Evolutionary conservation across 1,284 basidiomycete species (phyloP), one percentile per base, ranked within the genome.

Genomic region (Papiliotrema flavescens): DNA sequence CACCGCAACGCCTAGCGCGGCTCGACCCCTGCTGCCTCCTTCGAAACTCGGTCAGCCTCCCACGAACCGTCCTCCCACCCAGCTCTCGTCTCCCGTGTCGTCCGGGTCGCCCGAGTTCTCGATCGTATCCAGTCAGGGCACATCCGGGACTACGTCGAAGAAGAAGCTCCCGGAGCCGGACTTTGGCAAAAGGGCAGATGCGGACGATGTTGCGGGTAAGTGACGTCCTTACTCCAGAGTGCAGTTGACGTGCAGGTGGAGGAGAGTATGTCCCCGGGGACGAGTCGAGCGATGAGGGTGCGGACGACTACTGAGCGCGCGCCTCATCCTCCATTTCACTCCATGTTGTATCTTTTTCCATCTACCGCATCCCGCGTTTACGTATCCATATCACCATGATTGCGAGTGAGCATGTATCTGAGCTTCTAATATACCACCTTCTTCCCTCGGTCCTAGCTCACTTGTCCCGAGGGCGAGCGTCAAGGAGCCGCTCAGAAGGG

Each of bases 1-100:
- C 26, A 13, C 42, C 51, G 51, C 56, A 3, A 61, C 65, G 15
- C 56, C 63, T 28, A 63, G 54, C 17, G 53, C 54, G 23, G 47
- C 47, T 15, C 54, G 62, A 20, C 53, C 60, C 20, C 45, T 57
- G 2, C 53, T 62, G 9, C 64, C 62, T 3, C 62, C 65, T 24
- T 66, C 64, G 15, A 58, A 62, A 44, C 54, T 69, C n/a, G 63
- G 65, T 22, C 54, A 56, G 54, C 66, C 65, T 34, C 60, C 65
- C 4, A 63, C 59, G 3, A 61, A 57, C 23, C 23, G 51, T 4
- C n/a, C 32, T 15, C 20, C 34, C 11, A 28, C n/a, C 22, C 14
- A 39, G 1, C 20, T 28, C 8, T 17, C 13, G 8, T 48, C 45
- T 3, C 52, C 52, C 23, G 36, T 47, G 11, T 37, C 42, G 6